Conservation (phyloP, 2,329 filamentous ascomycete species). For the Talaromyces islandicus region DNA sequence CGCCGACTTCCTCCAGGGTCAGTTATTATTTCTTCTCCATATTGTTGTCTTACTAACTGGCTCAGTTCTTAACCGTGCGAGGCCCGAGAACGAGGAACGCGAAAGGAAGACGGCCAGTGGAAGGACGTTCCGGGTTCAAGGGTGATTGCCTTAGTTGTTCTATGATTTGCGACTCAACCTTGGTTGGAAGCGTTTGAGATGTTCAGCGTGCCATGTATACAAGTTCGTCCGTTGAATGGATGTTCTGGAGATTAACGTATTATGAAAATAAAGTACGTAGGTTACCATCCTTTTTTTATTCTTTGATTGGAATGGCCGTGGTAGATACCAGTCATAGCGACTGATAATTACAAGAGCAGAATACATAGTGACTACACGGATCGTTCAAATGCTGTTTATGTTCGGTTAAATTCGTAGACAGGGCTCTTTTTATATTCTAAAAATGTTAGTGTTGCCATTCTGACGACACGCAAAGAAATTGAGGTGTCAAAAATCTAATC, state of each 20-base stretch:
- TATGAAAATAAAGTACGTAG: not conserved
- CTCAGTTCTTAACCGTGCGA: conserved; percentile 85
- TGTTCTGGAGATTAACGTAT: not conserved
- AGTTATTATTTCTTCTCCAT: conserved; percentile 21
- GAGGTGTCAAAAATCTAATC: no score
- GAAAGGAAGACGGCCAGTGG: conserved; percentile 98
- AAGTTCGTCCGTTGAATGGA: not conserved
- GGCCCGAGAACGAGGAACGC: conserved; percentile 93
- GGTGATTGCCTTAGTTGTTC: conserved; percentile 18
- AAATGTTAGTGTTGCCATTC: no score
- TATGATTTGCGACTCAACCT: not conserved
- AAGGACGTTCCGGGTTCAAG: conserved; percentile 73
- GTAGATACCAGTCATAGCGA: not conserved
- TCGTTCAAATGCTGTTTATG: no score
- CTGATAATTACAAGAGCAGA: not conserved
- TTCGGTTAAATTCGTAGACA: no score
- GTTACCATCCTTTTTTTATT: not conserved
- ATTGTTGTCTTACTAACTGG: conserved; percentile 28
- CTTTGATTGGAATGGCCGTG: not conserved
- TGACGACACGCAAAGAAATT: no score
- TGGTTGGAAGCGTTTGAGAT: not conserved
- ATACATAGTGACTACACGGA: no score
- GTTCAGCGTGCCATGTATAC: not conserved
- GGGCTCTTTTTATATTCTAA: no score
- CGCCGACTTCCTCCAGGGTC: conserved; percentile 95